These are phyloP conservation scores for Macrolepiota fuliginosa DNA, from an alignment of 768 basidiomycete genomes.

Conservation along the genomic window DNA sequence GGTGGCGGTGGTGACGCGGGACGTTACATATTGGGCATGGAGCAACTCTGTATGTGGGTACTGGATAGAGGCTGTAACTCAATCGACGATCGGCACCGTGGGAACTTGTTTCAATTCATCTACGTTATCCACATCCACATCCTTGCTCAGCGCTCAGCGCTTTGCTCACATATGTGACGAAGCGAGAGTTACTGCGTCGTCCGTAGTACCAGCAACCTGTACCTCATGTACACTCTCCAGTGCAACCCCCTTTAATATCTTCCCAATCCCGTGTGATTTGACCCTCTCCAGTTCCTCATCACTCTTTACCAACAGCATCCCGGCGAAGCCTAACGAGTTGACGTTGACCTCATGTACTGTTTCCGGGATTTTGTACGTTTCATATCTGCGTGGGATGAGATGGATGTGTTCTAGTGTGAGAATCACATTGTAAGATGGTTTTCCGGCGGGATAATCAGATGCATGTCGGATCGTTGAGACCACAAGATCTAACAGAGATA, in stretches of 20 bases:
- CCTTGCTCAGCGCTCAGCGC: neutral
- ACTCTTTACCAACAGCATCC: conserved; percentile 85
- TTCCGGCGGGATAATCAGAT: conserved; percentile 56
- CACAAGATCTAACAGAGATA: conserved; percentile 72
- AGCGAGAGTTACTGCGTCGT: conserved; percentile 15
- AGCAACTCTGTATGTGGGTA: neutral
- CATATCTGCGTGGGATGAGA: conserved; percentile 73
- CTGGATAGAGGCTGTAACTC: too few species aligned
- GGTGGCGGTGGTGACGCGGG: neutral
- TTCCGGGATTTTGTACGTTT: conserved; percentile 50
- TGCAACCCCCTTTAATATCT: conserved; percentile 63
- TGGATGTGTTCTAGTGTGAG: conserved; percentile 84
- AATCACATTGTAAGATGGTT: conserved; percentile 81
- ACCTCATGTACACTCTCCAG: conserved; percentile 66
- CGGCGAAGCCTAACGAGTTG: conserved; percentile 89
- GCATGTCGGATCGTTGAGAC: conserved; percentile 73
- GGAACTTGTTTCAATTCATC: neutral
- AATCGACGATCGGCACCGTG: conserved; percentile 6
- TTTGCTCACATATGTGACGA: neutral
- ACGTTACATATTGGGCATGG: neutral
- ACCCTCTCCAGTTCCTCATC: conserved; percentile 72
- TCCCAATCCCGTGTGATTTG: conserved; percentile 57
- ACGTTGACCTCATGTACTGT: conserved; percentile 64
- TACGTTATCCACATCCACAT: neutral
- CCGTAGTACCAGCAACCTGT: conserved; percentile 48